Evolutionary conservation across 495 filamentous ascomycete genomes (phyloP).

Genomic region (Choiromyces venosus): DNA sequence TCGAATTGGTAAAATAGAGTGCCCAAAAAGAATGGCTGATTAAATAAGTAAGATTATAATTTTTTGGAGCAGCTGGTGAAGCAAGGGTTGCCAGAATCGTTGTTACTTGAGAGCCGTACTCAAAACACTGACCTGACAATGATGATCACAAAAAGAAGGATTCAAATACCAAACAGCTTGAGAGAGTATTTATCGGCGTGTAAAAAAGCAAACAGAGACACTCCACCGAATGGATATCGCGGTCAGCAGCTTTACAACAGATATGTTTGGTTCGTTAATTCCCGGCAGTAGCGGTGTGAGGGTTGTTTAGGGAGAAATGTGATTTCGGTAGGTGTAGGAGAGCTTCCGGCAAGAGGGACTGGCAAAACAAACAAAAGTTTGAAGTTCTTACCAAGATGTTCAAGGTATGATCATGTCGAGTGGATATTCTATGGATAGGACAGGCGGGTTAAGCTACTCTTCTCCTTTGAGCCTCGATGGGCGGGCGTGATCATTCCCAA

Average conservation of each 20-base stretch:
- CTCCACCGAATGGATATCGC: conserved; percentile 2
- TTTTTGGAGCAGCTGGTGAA: not conserved
- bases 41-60: not conserved
- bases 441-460: not conserved
- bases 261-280: not conserved
- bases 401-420: not conserved
- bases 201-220: conserved; percentile 4
- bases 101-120: not conserved
- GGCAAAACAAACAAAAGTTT: not conserved
- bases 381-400: not conserved
- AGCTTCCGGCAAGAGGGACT: not conserved
- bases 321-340: not conserved
- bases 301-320: not conserved
- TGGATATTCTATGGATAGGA: not conserved
- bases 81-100: not conserved
- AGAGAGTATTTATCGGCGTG: conserved; percentile 11
- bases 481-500: not conserved
- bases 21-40: not conserved
- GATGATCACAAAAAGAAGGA: not conserved
- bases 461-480: not conserved
- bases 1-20: not conserved
- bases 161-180: not conserved
- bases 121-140: not conserved
- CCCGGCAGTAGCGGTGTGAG: not conserved
- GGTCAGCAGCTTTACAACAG: conserved; percentile 6